Conservation (phyloP, 2,329 filamentous ascomycete species). For the Huntiella savannae region DNA sequence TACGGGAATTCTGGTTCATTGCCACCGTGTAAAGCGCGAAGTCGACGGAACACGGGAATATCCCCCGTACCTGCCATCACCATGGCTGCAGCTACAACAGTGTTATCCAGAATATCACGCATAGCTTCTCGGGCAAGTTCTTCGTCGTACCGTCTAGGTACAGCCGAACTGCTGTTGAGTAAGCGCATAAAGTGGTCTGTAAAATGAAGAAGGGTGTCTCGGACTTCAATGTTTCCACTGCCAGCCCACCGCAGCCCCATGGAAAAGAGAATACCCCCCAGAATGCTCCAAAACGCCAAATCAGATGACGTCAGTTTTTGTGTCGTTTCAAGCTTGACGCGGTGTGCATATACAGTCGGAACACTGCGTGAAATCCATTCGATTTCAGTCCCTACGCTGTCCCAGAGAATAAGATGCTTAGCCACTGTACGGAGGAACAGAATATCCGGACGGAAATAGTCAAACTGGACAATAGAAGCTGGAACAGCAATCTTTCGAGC, state of each 20-base stretch:
- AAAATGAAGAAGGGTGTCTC: conserved; percentile 67
- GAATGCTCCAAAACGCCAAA: conserved; percentile 79
- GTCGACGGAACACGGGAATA: conserved; percentile 60
- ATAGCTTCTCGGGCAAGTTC: conserved; percentile 68
- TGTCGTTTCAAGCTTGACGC: conserved; percentile 28
- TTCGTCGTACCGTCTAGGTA: conserved; percentile 47
- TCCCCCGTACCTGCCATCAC: conserved; percentile 97
- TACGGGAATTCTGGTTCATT: conserved; percentile 72
- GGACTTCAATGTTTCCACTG: conserved; percentile 47
- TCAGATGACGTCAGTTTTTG: conserved; percentile 51
- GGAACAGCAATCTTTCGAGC: conserved; percentile 88
- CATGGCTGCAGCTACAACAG: conserved; percentile 63
- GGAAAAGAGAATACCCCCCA: conserved; percentile 73
- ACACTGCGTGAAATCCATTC: conserved; percentile 61
- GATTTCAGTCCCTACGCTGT: conserved; percentile 51
- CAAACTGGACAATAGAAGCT: conserved; percentile 75
- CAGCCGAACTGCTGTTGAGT: conserved; percentile 32
- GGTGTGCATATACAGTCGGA: conserved; percentile 46
- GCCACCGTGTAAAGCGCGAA: conserved; percentile 74
- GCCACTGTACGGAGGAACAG: conserved; percentile 78
- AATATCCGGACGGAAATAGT: conserved; percentile 86
- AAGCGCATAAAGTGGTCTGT: conserved; percentile 74
- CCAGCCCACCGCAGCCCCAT: conserved; percentile 58
- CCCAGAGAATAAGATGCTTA: conserved; percentile 86
- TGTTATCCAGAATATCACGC: conserved; percentile 74